Evolutionary conservation across 2,329 filamentous ascomycete species (phyloP), one percentile per base, ranked within the genome.

Genomic region (Alternaria solani): DNA sequence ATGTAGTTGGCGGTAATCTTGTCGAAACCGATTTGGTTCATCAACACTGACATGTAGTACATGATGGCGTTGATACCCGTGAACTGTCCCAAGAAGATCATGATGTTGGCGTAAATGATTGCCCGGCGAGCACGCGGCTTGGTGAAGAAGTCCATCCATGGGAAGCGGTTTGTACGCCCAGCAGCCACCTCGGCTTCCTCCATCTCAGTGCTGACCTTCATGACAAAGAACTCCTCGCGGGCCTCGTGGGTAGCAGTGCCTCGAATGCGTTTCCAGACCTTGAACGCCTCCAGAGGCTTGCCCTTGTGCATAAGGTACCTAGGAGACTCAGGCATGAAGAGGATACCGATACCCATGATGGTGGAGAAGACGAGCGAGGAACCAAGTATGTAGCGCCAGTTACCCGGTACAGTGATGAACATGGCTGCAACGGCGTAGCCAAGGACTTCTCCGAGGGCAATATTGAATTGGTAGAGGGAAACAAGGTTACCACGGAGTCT

Each of bases 121-220:
- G 86, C 85, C 51, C 81, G 79, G 18, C 84, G 83, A 63, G 85
- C 82, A 34, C 90, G 86, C 7, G 88, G 87, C 41, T 88, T 85
- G 18, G 89, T 91, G 79, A 92, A 86, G 79, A 92, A 90, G 73
- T 92, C 89, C 81, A 91, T 82, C 88, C 89, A 92, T 0, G 88
- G 86, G 77, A 86, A 90, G 28, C 83, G 84, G 58, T 83, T 83
- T 67, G 86, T 86, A 53, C 81, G 79, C 7, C 84, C 83, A 62
- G 85, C 82, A n/a, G 75, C 72, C 8, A 82, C 75, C 60, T 84
- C 81, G 8, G 85, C 81, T 4, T 83, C 78, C 26, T 82, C 83
- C 64, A 89, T 82, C 64, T 89, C 86, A 23, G 84, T 82, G 32
- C 80, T 80, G 11, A 91, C 86, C 60, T 88, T 88, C 89, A 92